Evolutionary conservation across 495 filamentous ascomycete genomes (phyloP).

Genomic region (Collariella sp.): DNA sequence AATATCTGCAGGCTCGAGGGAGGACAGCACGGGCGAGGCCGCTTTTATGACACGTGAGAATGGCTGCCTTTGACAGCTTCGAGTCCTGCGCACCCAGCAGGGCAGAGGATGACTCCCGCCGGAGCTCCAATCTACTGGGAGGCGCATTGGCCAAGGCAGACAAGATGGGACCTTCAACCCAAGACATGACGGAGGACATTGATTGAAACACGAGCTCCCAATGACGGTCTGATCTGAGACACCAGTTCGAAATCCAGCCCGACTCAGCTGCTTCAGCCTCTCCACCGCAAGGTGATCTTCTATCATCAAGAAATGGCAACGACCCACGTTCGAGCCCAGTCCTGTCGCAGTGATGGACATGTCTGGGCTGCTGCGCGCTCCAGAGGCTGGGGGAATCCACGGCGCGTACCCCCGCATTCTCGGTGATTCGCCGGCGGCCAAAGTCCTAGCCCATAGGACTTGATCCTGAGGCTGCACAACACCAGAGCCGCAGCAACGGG

Average conservation of each 20-base stretch:
- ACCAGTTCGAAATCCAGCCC: not conserved
- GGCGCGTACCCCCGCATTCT: not conserved
- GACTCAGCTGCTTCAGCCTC: conserved; percentile 4
- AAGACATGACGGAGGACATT: not conserved
- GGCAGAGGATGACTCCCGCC: not conserved
- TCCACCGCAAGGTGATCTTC: not conserved
- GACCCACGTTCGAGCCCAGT: not conserved
- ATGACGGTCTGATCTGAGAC: no score
- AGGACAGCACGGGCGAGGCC: not conserved
- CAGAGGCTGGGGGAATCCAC: not conserved
- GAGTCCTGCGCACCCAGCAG: not conserved
- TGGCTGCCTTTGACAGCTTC: not conserved
- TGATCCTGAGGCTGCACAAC: not conserved
- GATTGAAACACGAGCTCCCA: not conserved
- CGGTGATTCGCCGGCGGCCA: not conserved
- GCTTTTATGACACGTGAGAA: conserved; percentile 2
- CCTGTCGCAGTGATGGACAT: conserved; percentile 3
- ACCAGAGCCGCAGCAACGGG: conserved; percentile 9
- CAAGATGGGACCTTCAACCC: no score
- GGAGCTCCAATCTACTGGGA: not conserved
- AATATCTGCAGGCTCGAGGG: not conserved
- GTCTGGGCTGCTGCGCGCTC: not conserved
- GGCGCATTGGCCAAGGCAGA: not conserved
- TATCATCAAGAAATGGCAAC: conserved; percentile 5
- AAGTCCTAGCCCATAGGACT: conserved; percentile 18